A percentile compares a stretch with the other conserved stretches of the same genome.
Evolutionary conservation across 352 stramenopile species (phyloP).

Genomic region (Globisporangium iwayamae): DNA sequence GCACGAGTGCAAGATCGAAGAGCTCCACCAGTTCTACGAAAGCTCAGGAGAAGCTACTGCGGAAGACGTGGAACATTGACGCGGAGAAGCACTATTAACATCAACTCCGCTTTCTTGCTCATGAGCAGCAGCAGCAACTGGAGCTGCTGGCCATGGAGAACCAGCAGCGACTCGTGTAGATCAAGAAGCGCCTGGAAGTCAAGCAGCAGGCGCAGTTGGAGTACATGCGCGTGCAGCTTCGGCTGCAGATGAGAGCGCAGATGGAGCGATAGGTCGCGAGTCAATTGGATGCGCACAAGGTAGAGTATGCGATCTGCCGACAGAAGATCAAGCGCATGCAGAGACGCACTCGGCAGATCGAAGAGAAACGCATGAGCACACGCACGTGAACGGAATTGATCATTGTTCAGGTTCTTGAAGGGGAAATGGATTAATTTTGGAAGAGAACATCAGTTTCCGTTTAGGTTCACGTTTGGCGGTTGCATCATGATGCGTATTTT

Average conservation of each 20-base stretch:
- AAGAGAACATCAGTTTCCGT: background rate
- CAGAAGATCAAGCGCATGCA: background rate
- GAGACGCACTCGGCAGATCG: background rate
- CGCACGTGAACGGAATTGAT: constrained; percentile 1
- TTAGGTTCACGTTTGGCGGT: background rate
- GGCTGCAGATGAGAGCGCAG: constrained; percentile 32
- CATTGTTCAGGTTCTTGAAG: background rate
- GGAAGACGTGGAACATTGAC: constrained; percentile 30
- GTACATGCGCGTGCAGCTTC: constrained; percentile 33
- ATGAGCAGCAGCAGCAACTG: constrained; percentile 20
- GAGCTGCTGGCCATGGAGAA: constrained; percentile 26
- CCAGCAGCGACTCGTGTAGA: constrained; percentile 20
- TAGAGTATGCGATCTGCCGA: background rate
- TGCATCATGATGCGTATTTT: background rate
- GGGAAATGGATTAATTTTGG: background rate
- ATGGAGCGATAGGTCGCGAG: constrained; percentile 15
- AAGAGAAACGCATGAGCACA: background rate
- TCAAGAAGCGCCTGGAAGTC: constrained; percentile 24
- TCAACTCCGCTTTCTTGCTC: constrained; percentile 20
- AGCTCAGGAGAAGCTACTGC: constrained; percentile 26
- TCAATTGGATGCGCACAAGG: background rate
- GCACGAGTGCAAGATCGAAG: constrained; percentile 21
- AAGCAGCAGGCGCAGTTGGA: constrained; percentile 36
- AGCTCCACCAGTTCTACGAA: constrained; percentile 29
- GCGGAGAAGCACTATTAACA: constrained; percentile 23